Evolutionary conservation across 768 basidiomycete genomes (phyloP).

Genomic region (Cyathus striatus): DNA sequence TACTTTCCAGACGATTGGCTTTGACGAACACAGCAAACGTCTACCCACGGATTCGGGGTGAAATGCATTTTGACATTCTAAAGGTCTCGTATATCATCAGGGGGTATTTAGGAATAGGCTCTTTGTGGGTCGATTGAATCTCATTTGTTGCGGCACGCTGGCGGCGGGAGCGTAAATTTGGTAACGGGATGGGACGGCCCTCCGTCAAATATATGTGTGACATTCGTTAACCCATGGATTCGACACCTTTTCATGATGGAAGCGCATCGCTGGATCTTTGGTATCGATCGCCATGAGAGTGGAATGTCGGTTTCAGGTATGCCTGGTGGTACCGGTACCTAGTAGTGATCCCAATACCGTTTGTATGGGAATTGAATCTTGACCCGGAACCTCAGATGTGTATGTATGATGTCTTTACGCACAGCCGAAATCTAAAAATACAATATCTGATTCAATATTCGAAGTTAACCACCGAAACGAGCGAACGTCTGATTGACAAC

Average conservation of each 20-base stretch:
- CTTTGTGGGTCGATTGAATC: neutral
- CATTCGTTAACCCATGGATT: neutral
- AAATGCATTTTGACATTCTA: too few species aligned
- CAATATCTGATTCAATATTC: too few species aligned
- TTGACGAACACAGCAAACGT: too few species aligned
- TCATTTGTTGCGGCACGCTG: neutral
- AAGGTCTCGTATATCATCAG: neutral
- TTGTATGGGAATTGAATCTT: neutral
- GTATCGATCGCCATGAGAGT: neutral
- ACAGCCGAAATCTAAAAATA: neutral
- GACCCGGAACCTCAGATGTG: neutral
- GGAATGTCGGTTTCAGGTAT: neutral
- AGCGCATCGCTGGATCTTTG: neutral
- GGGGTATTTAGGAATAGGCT: neutral
- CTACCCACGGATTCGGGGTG: too few species aligned
- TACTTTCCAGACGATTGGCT: too few species aligned
- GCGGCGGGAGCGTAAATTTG: neutral
- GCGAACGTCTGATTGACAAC: too few species aligned
- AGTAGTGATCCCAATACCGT: neutral
- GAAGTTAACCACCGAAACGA: too few species aligned
- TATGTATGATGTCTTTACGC: neutral
- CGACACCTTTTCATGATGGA: neutral
- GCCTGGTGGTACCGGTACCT: constrained; percentile 1
- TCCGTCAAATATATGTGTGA: neutral
- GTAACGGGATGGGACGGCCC: neutral